Evolutionary conservation across 108 stramenopile species (phyloP).

Genomic region (Cyclotella choctawhatcheeana): DNA sequence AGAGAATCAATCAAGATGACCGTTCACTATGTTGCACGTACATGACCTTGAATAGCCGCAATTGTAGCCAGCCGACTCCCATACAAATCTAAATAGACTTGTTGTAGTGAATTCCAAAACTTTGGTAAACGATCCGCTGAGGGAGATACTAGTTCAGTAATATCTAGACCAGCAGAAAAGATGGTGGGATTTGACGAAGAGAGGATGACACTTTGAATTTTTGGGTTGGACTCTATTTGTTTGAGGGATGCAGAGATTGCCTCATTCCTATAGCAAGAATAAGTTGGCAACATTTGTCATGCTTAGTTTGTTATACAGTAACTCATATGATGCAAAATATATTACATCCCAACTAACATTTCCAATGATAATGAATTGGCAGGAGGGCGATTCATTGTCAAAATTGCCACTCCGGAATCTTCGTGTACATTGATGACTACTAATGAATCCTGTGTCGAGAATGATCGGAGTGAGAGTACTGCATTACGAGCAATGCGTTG

Average conservation of each 20-base stretch:
- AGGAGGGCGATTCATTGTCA: slow-evolving; percentile 80
- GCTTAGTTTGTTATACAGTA: too few relatives aligned
- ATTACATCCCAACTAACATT: slow-evolving; percentile 77
- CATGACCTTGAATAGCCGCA: slow-evolving; percentile 77
- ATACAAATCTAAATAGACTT: slow-evolving; percentile 85
- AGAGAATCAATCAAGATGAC: not conserved
- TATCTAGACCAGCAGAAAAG: slow-evolving; percentile 87
- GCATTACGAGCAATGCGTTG: not conserved
- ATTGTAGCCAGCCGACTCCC: slow-evolving; percentile 71
- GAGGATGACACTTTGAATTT: slow-evolving; percentile 68
- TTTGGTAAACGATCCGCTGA: slow-evolving; percentile 55
- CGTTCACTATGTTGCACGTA: not conserved
- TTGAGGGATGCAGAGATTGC: slow-evolving; percentile 65
- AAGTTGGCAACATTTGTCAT: not conserved
- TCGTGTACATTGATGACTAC: slow-evolving; percentile 58
- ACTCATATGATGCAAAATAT: too few relatives aligned
- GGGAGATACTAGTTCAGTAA: slow-evolving; percentile 73
- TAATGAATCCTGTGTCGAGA: slow-evolving; percentile 24
- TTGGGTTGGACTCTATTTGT: slow-evolving; percentile 53
- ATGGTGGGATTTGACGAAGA: slow-evolving; percentile 66
- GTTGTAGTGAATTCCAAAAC: slow-evolving; percentile 86
- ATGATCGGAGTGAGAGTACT: not conserved
- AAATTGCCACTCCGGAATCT: slow-evolving; percentile 55
- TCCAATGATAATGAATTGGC: slow-evolving; percentile 87
- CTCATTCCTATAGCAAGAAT: slow-evolving; percentile 48